Conservation (phyloP, 768 basidiomycete species). For the Phylloporus rhodoxanthus region DNA sequence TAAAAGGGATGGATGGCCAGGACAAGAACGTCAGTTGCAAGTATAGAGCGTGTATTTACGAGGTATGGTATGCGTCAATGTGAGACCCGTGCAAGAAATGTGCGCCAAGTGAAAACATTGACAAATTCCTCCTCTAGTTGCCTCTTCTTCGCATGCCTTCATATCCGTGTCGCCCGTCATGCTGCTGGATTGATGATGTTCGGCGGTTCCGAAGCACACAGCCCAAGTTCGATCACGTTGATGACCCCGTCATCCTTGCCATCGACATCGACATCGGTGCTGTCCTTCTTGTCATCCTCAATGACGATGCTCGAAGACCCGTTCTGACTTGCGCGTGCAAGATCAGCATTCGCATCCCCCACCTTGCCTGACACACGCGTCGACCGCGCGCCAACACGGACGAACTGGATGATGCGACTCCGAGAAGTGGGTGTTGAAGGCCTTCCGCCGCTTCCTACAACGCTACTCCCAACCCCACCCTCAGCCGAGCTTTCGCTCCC, state of each 20-base stretch:
- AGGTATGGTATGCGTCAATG: not conserved
- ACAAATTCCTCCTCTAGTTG: too few species aligned
- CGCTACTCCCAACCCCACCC: not conserved
- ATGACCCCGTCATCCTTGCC: not conserved
- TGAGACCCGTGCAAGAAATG: not conserved
- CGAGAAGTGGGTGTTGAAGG: not conserved
- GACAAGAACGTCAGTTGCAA: not conserved
- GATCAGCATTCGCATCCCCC: not conserved
- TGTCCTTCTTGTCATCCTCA: not conserved
- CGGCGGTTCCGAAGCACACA: constrained; percentile 2
- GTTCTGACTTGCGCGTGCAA: not conserved
- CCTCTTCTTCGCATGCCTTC: not conserved
- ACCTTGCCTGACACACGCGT: not conserved
- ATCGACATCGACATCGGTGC: not conserved
- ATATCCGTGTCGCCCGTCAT: not conserved
- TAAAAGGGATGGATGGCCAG: not conserved
- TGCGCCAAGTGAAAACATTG: not conserved
- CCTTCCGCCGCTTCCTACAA: not conserved
- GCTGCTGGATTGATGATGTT: constrained; percentile 1
- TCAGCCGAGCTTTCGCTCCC: not conserved
- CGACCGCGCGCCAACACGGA: not conserved
- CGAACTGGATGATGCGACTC: not conserved
- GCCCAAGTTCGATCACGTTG: constrained; percentile 11
- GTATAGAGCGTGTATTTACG: not conserved
- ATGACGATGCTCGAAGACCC: not conserved